Conservation (phyloP, 2,329 filamentous ascomycete species). For the Penicillium sp. region DNA sequence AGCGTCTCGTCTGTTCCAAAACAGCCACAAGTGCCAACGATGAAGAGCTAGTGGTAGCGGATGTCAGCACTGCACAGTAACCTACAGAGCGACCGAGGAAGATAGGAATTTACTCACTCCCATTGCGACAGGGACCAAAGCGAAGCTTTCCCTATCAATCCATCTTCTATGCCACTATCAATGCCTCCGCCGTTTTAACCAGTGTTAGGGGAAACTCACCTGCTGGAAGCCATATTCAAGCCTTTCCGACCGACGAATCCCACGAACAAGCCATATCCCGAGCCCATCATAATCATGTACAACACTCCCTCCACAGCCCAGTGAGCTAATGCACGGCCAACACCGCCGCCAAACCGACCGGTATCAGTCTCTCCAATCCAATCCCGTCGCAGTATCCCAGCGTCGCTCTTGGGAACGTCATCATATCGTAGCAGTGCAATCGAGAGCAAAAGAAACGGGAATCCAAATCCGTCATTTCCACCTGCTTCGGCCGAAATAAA, state of each 20-base stretch:
- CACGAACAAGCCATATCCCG: constrained; percentile 54
- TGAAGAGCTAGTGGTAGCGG: constrained; percentile 51
- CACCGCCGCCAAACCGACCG: constrained; percentile 55
- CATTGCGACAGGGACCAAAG: constrained; percentile 55
- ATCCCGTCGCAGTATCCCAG: constrained; percentile 25
- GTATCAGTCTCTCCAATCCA: constrained; percentile 42
- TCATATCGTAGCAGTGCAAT: constrained; percentile 60
- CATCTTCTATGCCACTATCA: constrained; percentile 45
- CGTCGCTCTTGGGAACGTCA: constrained; percentile 28
- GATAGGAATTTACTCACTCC: constrained; percentile 37
- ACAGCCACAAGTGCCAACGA: constrained; percentile 59
- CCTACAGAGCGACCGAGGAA: background rate
- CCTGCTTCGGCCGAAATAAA: constrained; percentile 65
- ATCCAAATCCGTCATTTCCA: constrained; percentile 64
- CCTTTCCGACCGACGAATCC: constrained; percentile 53
- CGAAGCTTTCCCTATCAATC: constrained; percentile 59
- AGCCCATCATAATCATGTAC: constrained; percentile 59
- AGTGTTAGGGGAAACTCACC: constrained; percentile 14
- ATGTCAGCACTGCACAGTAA: background rate
- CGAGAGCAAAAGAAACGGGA: constrained; percentile 62
- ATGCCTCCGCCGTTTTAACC: constrained; percentile 7
- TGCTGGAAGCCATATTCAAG: constrained; percentile 44
- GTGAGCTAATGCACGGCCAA: constrained; percentile 54
- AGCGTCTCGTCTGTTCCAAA: constrained; percentile 63
- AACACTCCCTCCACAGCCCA: constrained; percentile 64